A percentile compares a stretch with the other conserved stretches of the same genome.
Evolutionary conservation across 1,284 basidiomycete genomes (phyloP).

Genomic region (Baeospora myosura): DNA sequence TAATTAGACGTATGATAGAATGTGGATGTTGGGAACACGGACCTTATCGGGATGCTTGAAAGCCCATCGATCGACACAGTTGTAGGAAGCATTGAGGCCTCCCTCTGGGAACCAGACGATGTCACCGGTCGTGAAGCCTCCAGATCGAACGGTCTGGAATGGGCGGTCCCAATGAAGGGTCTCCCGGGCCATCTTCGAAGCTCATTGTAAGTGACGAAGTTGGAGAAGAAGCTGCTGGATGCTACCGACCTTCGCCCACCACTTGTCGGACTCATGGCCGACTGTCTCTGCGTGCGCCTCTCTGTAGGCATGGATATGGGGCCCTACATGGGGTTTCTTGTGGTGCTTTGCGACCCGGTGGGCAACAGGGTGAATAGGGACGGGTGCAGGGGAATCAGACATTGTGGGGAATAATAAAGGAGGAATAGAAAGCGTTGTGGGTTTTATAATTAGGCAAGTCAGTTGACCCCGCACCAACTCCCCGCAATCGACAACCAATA

Average conservation of each 20-base stretch:
- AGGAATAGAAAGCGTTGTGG: neutral
- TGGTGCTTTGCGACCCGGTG: conserved; percentile 53
- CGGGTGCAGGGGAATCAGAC: conserved; percentile 17
- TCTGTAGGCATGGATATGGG: conserved; percentile 67
- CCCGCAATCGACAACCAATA: neutral
- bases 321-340: conserved; percentile 70
- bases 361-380: conserved; percentile 51
- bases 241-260: conserved; percentile 78
- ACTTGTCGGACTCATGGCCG: conserved; percentile 70
- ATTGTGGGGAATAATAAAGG: conserved; percentile 16
- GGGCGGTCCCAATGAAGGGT: conserved; percentile 86
- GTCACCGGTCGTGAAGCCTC: conserved; percentile 82
- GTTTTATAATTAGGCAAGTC: neutral
- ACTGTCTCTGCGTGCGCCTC: conserved; percentile 64
- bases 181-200: conserved; percentile 65
- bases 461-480: neutral
- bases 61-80: conserved; percentile 95
- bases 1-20: neutral
- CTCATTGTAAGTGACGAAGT: neutral
- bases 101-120: conserved; percentile 95
- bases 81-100: conserved; percentile 87
- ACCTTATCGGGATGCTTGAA: conserved; percentile 89
- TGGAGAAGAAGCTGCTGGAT: neutral
- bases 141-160: conserved; percentile 84
- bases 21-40: conserved; percentile 9